Base-by-base conservation (phyloP, 129 eudicot genomes). In the Saposhnikovia divaricata region DNA sequence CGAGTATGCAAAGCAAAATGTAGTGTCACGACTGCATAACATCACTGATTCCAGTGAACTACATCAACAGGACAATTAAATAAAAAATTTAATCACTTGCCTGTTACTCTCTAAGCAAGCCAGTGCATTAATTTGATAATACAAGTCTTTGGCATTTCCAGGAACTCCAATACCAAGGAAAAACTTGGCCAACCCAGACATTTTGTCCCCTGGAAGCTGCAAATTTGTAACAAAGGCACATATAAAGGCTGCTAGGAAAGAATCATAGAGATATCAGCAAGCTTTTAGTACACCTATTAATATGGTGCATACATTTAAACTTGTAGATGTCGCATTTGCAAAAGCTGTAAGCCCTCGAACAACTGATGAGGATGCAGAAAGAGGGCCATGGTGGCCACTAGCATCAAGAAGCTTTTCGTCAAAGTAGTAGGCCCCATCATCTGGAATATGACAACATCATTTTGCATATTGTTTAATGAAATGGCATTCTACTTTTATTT, bases 401-500 rank as follows among this genome's bases (percentile, higher is more conserved):
- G 92, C 86, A 86, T 87, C 98, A 77, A 90, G 87, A 83, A 85
- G 87, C 77, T 94, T 91, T 86, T 94, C 98, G 80, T 94, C 97
- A 55, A 95, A 95, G 90, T 92, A 95, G 81, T 83, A 89, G 85
- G 97, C 81, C 51, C 98, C 98, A 81, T 95, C 98, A 84, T 95
- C 97, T 95, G 72, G 37, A 81, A 82, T 31, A 81, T 34, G 37
- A 76, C 51, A 76, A 42, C 31, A 21, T 45, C 16, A 72, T 73
- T 43, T 39, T 31, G 34, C 76, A 40, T 40, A 21, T 72, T 40
- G 34, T 39, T 70, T 38, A 16, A 13, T 38, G n/a, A 9, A 37
- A 18, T 27, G 21, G 2, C 8, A 31, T 14, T 11, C 21, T 39
- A 28, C 72, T 31, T 66, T 31, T 66, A 66, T 12, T 66, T 28